Evolutionary conservation across 768 basidiomycete species (phyloP).

Genomic region (Leccinum subgranulosum): DNA sequence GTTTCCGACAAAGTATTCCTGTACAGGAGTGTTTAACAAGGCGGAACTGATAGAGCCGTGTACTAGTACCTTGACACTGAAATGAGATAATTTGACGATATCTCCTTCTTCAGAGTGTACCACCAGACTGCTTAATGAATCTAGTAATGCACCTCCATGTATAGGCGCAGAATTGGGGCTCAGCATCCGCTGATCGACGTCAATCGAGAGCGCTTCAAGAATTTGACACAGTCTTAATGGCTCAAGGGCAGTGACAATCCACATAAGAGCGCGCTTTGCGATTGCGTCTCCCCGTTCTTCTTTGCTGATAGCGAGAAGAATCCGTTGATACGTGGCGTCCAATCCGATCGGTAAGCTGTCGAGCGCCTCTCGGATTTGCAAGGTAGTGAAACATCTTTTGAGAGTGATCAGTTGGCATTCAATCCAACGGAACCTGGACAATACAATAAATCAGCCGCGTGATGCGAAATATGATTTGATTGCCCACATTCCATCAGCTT

Average conservation of each 20-base stretch:
- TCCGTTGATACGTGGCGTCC: background rate
- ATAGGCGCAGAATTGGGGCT: background rate
- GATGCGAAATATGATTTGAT: background rate
- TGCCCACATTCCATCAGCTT: conserved; percentile 12
- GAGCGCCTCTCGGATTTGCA: background rate
- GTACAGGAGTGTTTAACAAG: background rate
- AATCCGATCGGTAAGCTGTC: background rate
- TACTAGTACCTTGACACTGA: background rate
- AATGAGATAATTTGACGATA: background rate
- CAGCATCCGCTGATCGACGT: background rate
- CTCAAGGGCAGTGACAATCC: background rate
- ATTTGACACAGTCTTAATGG: background rate
- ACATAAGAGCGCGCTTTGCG: background rate
- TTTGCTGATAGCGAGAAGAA: background rate
- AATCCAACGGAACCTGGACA: background rate
- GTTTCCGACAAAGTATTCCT: background rate
- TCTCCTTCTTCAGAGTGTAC: background rate
- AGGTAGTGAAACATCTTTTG: background rate
- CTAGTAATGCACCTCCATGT: background rate
- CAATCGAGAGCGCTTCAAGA: background rate
- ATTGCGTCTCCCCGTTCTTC: background rate
- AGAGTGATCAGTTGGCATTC: background rate
- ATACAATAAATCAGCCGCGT: background rate
- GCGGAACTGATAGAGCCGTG: background rate
- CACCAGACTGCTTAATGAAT: background rate